A percentile compares a stretch with the other conserved stretches of the same genome.
phyloP scores from a whole-genome alignment of 495 filamentous ascomycete species.

The Talaromyces nanjingensis region DNA sequence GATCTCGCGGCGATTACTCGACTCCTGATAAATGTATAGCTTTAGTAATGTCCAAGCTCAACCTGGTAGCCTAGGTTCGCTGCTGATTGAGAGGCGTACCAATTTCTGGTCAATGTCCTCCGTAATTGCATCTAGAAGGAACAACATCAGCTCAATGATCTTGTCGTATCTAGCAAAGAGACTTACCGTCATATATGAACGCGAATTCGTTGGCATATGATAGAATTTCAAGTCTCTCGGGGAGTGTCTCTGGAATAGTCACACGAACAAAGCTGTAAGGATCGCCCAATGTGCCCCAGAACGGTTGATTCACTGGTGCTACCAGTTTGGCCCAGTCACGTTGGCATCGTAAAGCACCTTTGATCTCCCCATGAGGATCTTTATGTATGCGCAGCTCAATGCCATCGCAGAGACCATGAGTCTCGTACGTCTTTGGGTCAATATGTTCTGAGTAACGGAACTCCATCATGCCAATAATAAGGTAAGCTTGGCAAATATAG shows the following conservation, averaged over 20 bases:
- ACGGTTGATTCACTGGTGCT: neutral
- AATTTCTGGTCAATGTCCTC: neutral
- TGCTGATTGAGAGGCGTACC: neutral
- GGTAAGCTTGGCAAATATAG: neutral
- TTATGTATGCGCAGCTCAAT: neutral
- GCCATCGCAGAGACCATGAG: slow-evolving; percentile 4
- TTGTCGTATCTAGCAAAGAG: neutral
- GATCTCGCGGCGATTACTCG: neutral
- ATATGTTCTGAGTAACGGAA: neutral
- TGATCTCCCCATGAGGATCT: neutral
- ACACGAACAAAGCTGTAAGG: slow-evolving; percentile 3
- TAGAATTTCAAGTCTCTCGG: slow-evolving; percentile 1
- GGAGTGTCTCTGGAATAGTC: slow-evolving; percentile 4
- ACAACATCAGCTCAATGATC: neutral
- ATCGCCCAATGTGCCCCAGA: slow-evolving; percentile 4
- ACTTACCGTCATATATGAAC: neutral
- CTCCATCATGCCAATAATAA: neutral
- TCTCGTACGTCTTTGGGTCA: neutral
- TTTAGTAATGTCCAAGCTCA: neutral
- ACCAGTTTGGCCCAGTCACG: slow-evolving; percentile 2
- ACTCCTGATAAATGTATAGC: neutral
- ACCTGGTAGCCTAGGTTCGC: neutral
- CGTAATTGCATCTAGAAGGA: neutral
- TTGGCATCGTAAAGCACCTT: neutral
- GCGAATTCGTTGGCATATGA: slow-evolving; percentile 3